These are phyloP conservation scores for Byssothecium circinans DNA, from an alignment of 2,329 filamentous ascomycete genomes.

Conservation along the genomic window DNA sequence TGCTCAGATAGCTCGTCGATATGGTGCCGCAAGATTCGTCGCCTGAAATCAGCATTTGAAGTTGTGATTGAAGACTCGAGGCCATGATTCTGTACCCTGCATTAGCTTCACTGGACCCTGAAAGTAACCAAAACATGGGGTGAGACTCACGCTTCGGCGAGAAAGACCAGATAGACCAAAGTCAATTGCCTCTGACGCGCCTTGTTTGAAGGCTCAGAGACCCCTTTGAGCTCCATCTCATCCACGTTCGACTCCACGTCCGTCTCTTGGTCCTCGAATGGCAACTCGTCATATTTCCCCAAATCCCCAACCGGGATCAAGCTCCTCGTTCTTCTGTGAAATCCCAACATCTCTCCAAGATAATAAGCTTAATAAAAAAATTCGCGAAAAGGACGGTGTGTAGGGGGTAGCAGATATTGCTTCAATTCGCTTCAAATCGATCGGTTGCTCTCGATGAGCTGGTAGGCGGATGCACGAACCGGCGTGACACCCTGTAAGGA, in stretches of 20 bases:
- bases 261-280: slow-evolving; percentile 32
- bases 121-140: slow-evolving; percentile 2
- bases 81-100: slow-evolving; percentile 44
- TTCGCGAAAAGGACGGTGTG: slow-evolving; percentile 3
- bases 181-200: slow-evolving; percentile 40
- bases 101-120: slow-evolving; percentile 19
- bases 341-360: slow-evolving; percentile 45
- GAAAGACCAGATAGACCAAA: slow-evolving; percentile 50
- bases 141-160: slow-evolving; percentile 49
- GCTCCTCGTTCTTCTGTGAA: slow-evolving; percentile 46
- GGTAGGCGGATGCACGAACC: slow-evolving; percentile 22
- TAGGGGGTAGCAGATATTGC: slow-evolving; percentile 5
- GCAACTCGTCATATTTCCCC: slow-evolving; percentile 46
- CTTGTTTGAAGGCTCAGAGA: slow-evolving; percentile 20
- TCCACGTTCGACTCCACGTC: slow-evolving; percentile 27
- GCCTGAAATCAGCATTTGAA: slow-evolving; percentile 50
- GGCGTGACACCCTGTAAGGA: slow-evolving; percentile 31
- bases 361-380: slow-evolving; percentile 5
- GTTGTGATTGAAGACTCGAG: slow-evolving; percentile 51
- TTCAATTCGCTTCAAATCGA: slow-evolving; percentile 5
- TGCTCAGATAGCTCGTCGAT: slow-evolving; percentile 50
- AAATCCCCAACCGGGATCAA: slow-evolving; percentile 49
- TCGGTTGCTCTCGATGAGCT: slow-evolving; percentile 17
- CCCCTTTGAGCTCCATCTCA: slow-evolving; percentile 26
- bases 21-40: slow-evolving; percentile 49